A percentile compares a stretch with the other conserved stretches of the same genome.
These are phyloP conservation scores for Fusarium fujikuroi DNA, from an alignment of 2,329 filamentous ascomycete genomes.

Conservation along the genomic window DNA sequence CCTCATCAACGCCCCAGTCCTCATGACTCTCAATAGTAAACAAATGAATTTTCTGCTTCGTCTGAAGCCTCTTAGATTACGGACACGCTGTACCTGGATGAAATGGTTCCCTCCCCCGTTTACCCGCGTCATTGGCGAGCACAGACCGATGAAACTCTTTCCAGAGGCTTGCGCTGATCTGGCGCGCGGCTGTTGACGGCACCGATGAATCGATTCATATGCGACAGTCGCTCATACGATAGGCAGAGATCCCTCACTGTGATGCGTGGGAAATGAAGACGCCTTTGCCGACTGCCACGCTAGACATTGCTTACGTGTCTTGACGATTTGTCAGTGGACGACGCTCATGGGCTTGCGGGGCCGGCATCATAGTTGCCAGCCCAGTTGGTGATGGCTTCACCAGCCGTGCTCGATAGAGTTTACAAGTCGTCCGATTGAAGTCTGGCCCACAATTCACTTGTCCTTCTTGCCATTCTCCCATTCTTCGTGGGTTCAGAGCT, in stretches of 20 bases:
- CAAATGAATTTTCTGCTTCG: neutral
- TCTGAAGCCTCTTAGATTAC: neutral
- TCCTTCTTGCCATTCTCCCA: neutral
- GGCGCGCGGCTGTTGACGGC: constrained; percentile 5
- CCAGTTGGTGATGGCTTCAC: constrained; percentile 25
- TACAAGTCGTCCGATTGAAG: neutral
- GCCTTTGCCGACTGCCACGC: neutral
- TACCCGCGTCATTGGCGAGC: constrained; percentile 2
- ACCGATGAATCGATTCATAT: neutral
- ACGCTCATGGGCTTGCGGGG: neutral
- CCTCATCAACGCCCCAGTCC: constrained; percentile 23
- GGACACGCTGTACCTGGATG: neutral
- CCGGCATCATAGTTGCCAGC: neutral
- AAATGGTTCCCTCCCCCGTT: neutral
- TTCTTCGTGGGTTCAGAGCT: neutral
- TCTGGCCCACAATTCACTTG: neutral
- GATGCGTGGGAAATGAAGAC: neutral
- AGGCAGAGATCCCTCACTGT: neutral
- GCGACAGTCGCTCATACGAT: neutral
- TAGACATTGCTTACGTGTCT: neutral
- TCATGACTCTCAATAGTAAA: constrained; percentile 14
- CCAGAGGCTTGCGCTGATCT: neutral
- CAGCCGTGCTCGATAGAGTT: constrained; percentile 20
- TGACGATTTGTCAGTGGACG: neutral
- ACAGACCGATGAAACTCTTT: constrained; percentile 2